phyloP scores from a whole-genome alignment of 306 rosid genomes.

The Inga leiocalycina region DNA sequence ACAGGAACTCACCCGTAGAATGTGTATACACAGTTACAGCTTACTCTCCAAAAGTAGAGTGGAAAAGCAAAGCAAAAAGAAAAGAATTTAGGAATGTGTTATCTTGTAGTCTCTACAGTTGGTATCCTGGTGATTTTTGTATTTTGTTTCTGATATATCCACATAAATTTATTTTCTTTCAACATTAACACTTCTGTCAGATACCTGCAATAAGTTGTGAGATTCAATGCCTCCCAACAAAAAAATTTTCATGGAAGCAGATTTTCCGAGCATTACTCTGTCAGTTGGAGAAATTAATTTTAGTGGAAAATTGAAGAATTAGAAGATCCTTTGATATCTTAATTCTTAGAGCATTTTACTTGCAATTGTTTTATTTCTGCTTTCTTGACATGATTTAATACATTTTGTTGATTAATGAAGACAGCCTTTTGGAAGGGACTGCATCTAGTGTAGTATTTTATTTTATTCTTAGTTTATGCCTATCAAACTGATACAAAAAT shows the following conservation, averaged over 20 bases:
- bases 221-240: not conserved
- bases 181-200: not conserved
- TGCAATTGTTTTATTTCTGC: conserved; percentile 18
- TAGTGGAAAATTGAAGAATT: conserved; percentile 8
- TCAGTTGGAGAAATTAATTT: conserved; percentile 21
- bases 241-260: not conserved
- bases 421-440: not conserved
- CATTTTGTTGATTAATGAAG: not conserved
- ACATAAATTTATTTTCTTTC: not conserved
- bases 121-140: not conserved
- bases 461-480: conserved; percentile 32
- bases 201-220: not conserved
- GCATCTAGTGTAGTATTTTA: not conserved
- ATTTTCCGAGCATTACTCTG: conserved; percentile 9
- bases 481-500: conserved; percentile 40
- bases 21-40: not conserved
- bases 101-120: not conserved
- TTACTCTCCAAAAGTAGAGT: not conserved
- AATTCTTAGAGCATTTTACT: not conserved
- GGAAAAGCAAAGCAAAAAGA: not conserved
- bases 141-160: not conserved
- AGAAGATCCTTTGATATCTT: conserved; percentile 2
- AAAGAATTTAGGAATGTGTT: not conserved
- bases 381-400: not conserved
- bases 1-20: conserved; percentile 12